A percentile compares a stretch with the other conserved stretches of the same genome.
phyloP scores from a whole-genome alignment of 345 rosid species.

The Eucalyptus urophylla region DNA sequence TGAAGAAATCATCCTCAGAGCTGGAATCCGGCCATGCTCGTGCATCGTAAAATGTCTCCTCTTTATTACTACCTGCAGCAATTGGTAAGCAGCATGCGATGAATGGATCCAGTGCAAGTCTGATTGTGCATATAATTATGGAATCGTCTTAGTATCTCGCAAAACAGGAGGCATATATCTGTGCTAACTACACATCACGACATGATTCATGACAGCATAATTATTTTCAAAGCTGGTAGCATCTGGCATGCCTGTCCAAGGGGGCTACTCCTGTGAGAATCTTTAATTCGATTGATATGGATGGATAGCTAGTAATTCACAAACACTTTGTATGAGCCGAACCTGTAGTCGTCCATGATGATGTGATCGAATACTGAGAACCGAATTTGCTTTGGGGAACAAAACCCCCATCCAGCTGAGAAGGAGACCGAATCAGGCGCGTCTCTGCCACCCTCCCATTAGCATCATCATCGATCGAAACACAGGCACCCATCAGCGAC shows the following conservation, averaged over 20 bases:
- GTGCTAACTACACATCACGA: background rate
- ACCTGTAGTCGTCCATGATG: background rate
- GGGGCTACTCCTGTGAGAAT: background rate
- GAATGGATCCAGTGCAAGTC: background rate
- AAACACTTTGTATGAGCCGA: background rate
- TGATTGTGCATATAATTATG: background rate
- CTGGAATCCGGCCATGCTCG: background rate
- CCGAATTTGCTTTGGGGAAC: background rate
- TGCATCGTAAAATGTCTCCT: background rate
- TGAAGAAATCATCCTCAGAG: constrained; percentile 16
- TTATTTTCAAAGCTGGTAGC: background rate
- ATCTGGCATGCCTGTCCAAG: background rate
- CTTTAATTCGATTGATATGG: background rate
- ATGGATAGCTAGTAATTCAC: background rate
- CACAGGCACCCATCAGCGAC: background rate
- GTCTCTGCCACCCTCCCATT: background rate
- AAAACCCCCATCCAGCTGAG: background rate
- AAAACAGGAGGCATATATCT: background rate
- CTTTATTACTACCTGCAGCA: constrained; percentile 3
- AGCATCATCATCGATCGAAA: background rate
- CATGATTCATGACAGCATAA: background rate
- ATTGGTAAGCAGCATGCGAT: background rate
- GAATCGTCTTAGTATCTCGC: background rate
- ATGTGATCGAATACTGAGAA: background rate
- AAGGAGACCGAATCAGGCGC: background rate